A percentile compares a stretch with the other conserved stretches of the same genome.
phyloP scores from a whole-genome alignment of 352 stramenopile genomes.

The Globisporangium paddicum region DNA sequence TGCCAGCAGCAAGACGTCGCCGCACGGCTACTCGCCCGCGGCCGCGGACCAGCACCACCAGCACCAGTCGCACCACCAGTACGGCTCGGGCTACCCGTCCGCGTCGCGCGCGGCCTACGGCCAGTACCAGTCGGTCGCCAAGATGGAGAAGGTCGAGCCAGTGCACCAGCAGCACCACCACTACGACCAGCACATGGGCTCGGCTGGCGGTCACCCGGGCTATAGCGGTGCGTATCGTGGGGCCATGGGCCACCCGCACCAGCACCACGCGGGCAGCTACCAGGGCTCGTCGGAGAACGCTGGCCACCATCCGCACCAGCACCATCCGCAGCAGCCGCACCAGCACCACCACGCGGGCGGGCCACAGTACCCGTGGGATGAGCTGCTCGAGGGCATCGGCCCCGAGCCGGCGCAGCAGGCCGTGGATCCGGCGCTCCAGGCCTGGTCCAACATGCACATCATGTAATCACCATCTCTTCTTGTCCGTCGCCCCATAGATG shows the following conservation, averaged over 20 bases:
- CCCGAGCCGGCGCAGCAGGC: slow-evolving; percentile 27
- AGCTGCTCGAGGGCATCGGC: slow-evolving; percentile 72
- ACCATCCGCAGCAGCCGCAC: background rate
- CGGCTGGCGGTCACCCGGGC: background rate
- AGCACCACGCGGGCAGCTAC: slow-evolving; percentile 5
- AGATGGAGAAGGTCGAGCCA: slow-evolving; percentile 8
- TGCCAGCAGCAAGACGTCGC: slow-evolving; percentile 14
- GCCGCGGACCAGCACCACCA: slow-evolving; percentile 9
- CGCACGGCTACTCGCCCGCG: slow-evolving; percentile 11
- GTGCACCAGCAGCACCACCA: slow-evolving; percentile 8
- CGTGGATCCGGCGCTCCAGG: slow-evolving; percentile 52
- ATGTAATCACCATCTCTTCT: slow-evolving; percentile 25
- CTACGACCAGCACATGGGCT: background rate
- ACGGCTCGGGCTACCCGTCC: slow-evolving; percentile 5
- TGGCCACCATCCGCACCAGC: slow-evolving; percentile 3
- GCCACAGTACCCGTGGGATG: slow-evolving; percentile 47
- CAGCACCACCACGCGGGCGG: background rate
- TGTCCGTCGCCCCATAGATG: slow-evolving; percentile 3
- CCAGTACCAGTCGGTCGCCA: slow-evolving; percentile 5
- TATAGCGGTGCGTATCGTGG: slow-evolving; percentile 4
- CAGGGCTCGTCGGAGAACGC: slow-evolving; percentile 10
- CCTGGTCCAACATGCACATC: slow-evolving; percentile 73
- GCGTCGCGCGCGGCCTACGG: slow-evolving; percentile 5
- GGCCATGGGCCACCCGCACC: slow-evolving; percentile 8
- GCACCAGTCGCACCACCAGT: slow-evolving; percentile 1